A percentile compares a stretch with the other conserved stretches of the same genome.
Evolutionary conservation across 169 alveolate species (phyloP).

Genomic region (Besnoitia besnoiti): DNA sequence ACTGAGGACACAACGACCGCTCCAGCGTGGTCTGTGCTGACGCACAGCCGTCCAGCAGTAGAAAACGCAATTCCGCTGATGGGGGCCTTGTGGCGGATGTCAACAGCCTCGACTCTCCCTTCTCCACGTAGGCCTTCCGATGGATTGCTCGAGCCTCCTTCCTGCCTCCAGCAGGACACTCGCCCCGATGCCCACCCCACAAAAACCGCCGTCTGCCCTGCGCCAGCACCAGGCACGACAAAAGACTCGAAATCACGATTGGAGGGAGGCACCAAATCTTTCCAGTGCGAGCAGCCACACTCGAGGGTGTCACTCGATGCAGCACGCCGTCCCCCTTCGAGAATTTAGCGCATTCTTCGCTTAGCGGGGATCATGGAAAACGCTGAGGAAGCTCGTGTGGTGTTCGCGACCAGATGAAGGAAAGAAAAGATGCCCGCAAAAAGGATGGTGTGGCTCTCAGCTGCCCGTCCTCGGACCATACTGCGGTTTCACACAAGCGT

Average conservation of each 20-base stretch:
- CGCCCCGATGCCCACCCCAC: not conserved
- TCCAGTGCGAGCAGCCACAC: not conserved
- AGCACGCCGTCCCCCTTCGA: too few species aligned
- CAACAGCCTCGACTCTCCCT: not conserved
- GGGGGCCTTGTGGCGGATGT: not conserved
- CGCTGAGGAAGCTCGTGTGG: too few species aligned
- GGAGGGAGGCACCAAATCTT: not conserved
- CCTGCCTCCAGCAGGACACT: not conserved
- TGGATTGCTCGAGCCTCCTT: not conserved
- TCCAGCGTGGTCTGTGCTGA: not conserved
- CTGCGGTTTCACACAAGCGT: too few species aligned
- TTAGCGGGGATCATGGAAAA: too few species aligned
- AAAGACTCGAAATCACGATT: not conserved
- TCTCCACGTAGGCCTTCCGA: not conserved
- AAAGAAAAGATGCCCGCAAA: too few species aligned
- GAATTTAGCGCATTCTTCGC: too few species aligned
- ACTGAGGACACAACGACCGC: not conserved
- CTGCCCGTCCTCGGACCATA: too few species aligned
- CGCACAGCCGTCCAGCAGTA: not conserved
- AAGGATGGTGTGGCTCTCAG: too few species aligned
- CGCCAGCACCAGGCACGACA: not conserved
- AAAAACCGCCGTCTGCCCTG: not conserved
- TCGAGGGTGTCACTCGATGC: not conserved
- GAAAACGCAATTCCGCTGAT: not conserved
- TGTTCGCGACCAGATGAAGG: too few species aligned